phyloP scores from a whole-genome alignment of 768 basidiomycete species.

The Hygrocybe punicea region DNA sequence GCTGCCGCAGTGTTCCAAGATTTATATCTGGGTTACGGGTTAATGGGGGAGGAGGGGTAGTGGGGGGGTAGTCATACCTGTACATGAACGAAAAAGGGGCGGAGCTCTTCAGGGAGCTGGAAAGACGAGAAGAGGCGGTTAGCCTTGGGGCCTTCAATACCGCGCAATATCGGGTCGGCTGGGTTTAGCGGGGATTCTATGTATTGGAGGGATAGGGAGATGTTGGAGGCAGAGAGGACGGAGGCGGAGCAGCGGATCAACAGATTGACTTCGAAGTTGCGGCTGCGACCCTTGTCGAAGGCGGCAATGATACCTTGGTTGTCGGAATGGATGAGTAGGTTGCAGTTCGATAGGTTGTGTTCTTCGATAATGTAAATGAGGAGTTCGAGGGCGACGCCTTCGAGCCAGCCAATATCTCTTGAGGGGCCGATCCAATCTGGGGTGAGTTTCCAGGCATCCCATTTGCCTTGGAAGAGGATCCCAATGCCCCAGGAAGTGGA shows the following conservation, averaged over 20 bases:
- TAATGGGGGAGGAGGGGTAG: too few relatives aligned
- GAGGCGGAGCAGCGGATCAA: constrained; percentile 20
- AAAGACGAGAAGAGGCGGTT: too few relatives aligned
- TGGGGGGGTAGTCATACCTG: too few relatives aligned
- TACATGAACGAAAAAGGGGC: too few relatives aligned
- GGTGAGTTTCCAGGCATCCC: constrained; percentile 24
- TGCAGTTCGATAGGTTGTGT: neutral
- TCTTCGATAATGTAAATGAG: neutral
- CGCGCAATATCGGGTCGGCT: constrained; percentile 32
- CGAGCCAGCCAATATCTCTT: constrained; percentile 7
- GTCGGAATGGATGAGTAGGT: constrained; percentile 29
- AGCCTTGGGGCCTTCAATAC: constrained; percentile 5
- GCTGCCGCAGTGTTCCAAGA: too few relatives aligned
- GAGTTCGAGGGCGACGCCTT: constrained; percentile 7
- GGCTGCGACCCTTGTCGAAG: constrained; percentile 28
- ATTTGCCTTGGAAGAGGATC: constrained; percentile 9
- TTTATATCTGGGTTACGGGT: too few relatives aligned
- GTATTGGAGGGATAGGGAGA: constrained; percentile 19
- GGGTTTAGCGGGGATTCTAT: constrained; percentile 26
- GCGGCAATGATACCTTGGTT: constrained; percentile 37
- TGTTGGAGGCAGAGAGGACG: constrained; percentile 11
- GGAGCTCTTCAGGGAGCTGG: too few relatives aligned
- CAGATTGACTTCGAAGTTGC: constrained; percentile 30
- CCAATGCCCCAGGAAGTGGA: constrained; percentile 10
- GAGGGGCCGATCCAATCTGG: constrained; percentile 15